Evolutionary conservation across 2,329 filamentous ascomycete genomes (phyloP), one percentile per base, ranked within the genome.

Genomic region (Xylariaceae sp.): DNA sequence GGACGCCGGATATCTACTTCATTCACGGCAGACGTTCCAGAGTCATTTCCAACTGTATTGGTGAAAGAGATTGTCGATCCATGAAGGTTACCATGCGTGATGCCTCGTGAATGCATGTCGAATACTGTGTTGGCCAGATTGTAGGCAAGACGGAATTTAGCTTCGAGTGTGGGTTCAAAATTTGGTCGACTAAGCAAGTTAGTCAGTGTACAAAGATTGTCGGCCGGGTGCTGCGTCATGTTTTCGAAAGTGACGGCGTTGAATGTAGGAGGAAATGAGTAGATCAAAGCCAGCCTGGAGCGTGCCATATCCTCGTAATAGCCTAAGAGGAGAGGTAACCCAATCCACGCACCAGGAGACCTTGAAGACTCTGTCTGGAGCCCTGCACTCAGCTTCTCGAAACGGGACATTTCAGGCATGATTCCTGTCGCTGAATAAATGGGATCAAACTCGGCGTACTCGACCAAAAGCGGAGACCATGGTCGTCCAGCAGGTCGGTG

Each of bases 271-370:
- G 90, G 90, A 26, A 93, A 84, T 46, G 89, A 87, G 66, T 91
- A 94, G 9, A 94, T 82, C 9, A 94, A 78, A 4, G 90, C 90
- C 51, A 92, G 84, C 8, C 90, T 82, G 0, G 90, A 87, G 50
- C 84, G 79, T 16, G 85, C 82, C 50, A 88, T 80, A 65, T 93
- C 90, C 69, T 93, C 89, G 65, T 91, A 92, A 67, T 91, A 93
- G 2, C 84, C 86, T 11, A 88, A 73, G 40, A 89, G 75, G 19
- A 82, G 79, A 14, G 86, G 83, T 8, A 87, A 67, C 61, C 90
- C 79, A 69, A 82, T 87, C 79, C 82, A 89, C 2, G 87, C 81
- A 21, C 75, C 79, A 5, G 75, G 79, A 1, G 79, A 77, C 17
- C 79, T 76, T 40, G 81, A 81, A 0, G 82, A 77, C 51, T 82